Evolutionary conservation across 73 alveolate genomes (phyloP), one percentile per base, ranked within the genome.

Genomic region (Paramecium sexaurelia): DNA sequence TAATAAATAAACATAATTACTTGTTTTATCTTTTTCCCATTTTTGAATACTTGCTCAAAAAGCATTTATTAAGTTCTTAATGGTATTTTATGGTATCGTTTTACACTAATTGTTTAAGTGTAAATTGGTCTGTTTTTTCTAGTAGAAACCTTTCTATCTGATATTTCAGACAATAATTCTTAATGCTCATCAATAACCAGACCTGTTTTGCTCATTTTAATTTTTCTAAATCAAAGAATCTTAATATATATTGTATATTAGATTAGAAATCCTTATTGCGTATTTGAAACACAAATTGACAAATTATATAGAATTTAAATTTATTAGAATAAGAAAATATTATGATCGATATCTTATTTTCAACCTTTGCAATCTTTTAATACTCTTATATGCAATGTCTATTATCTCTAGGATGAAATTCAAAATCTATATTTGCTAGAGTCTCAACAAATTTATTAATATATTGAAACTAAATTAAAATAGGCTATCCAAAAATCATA

Each of bases 1-100:
- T 7, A 8, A 7, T 78, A 7, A 9, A 78, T 10, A 11, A 24
- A 22, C n/a, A 41, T 17, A 20, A 19, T n/a, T 78, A 78, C 90
- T 36, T 78, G 47, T 33, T 78, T 78, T 24, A 78, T 78, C 41
- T 43, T 78, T 33, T 33, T 78, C n/a, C 90, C 90, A 9, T 78
- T 36, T 22, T 78, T 41, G 20, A 78, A 78, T 5, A 78, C 90
- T 45, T 41, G 7, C 20, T 78, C 90, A 9, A 78, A 78, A 22
- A 78, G 73, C 55, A 43, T 22, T 45, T 39, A 43, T n/a, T 78
- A 33, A 40, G 90, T 78, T 43, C 90, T 39, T 8, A 78, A 3
- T 3, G 90, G 90, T 19, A 78, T 78, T 39, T 78, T 78, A 40
- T 78, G 90, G 41, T 78, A 78, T 45, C 90, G 68, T 78, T 78